Percentiles rank a stretch among this genome's conserved stretches.
These are phyloP conservation scores for Sugiyamaella neomexicana DNA, from an alignment of 1,139 yeast species.

Conservation along the genomic window DNA sequence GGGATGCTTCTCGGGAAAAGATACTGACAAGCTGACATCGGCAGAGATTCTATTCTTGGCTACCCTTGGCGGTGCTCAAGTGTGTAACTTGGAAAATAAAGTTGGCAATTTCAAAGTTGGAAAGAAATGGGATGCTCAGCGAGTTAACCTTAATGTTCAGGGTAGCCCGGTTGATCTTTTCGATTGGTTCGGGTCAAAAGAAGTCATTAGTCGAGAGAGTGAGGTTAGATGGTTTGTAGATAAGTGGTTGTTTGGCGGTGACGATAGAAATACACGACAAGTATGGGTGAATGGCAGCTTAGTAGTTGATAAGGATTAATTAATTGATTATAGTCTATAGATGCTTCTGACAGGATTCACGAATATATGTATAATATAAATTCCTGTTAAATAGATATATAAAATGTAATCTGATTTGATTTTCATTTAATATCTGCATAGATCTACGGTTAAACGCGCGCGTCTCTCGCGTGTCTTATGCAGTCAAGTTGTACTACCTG, in stretches of 20 bases:
- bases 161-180: conserved; percentile 72
- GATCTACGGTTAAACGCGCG: background rate
- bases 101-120: conserved; percentile 76
- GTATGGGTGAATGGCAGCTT: conserved; percentile 83
- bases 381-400: background rate
- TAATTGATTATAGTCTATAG: no score
- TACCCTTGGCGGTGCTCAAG: conserved; percentile 87
- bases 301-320: conserved; percentile 48
- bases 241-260: conserved; percentile 95
- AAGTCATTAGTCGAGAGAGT: conserved; percentile 42
- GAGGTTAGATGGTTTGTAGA: conserved; percentile 52
- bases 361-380: no score
- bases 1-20: conserved; percentile 57
- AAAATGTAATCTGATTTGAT: no score
- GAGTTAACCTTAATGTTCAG: conserved; percentile 57
- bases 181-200: conserved; percentile 47
- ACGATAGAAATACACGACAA: conserved; percentile 76
- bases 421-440: background rate
- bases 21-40: conserved; percentile 56
- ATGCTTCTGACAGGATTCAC: no score
- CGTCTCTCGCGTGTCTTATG: background rate
- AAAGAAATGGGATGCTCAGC: conserved; percentile 80
- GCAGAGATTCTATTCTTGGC: conserved; percentile 78
- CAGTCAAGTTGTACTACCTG: no score
- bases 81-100: conserved; percentile 56